Percentiles rank a stretch among this genome's conserved stretches.
Conservation (phyloP, 257 asterid genomes). For the Datura wrightii region DNA sequence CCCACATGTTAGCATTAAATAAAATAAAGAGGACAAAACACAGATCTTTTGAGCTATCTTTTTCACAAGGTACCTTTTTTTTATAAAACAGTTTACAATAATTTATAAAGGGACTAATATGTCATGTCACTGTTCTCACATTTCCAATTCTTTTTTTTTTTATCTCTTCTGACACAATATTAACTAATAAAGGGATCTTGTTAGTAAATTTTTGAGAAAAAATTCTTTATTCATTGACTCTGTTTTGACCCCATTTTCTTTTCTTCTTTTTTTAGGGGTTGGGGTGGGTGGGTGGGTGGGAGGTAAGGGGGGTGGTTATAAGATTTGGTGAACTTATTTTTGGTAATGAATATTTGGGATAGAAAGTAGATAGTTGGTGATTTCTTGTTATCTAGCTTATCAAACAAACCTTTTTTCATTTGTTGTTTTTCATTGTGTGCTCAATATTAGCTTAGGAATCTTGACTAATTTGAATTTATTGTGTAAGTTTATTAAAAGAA, state of each 20-base stretch:
- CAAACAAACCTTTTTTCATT: too few relatives aligned
- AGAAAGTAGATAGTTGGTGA: too few relatives aligned
- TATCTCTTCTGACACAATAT: background rate
- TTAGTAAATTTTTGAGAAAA: background rate
- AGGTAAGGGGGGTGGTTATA: too few relatives aligned
- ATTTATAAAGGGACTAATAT: background rate
- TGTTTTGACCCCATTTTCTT: background rate
- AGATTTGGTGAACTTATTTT: too few relatives aligned
- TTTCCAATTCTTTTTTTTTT: background rate
- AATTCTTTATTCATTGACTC: background rate
- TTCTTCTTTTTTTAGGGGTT: background rate
- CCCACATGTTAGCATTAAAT: conserved; percentile 19
- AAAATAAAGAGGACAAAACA: conserved; percentile 30
- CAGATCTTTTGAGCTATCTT: conserved; percentile 28
- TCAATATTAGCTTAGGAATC: too few relatives aligned
- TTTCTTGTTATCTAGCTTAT: too few relatives aligned
- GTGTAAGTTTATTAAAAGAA: too few relatives aligned
- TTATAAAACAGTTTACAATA: background rate
- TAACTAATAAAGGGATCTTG: background rate
- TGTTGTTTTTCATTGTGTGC: too few relatives aligned
- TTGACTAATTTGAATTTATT: too few relatives aligned
- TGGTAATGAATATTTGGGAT: too few relatives aligned
- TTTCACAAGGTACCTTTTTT: background rate
- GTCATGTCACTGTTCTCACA: conserved; percentile 5
- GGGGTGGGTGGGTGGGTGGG: background rate